phyloP scores from a whole-genome alignment of 73 alveolate species.

The Tetrahymena thermophila region DNA sequence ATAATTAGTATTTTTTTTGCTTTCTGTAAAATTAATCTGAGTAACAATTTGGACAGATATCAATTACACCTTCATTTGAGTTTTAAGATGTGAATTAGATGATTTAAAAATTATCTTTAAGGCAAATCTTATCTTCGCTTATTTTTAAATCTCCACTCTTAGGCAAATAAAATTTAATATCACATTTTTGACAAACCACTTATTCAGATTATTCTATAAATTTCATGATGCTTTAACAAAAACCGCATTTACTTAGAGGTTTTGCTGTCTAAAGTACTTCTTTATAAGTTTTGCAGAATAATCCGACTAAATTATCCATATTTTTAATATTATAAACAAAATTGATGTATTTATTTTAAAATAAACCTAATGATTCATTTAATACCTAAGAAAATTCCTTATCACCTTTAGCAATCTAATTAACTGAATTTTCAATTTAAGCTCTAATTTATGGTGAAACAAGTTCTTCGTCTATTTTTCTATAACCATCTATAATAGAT shows the following conservation, averaged over 20 bases:
- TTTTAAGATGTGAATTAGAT: background rate
- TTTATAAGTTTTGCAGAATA: background rate
- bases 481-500: constrained; percentile 94
- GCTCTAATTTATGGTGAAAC: constrained; percentile 95
- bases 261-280: background rate
- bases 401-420: constrained; percentile 87
- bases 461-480: constrained; percentile 95
- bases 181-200: constrained; percentile 7
- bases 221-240: background rate
- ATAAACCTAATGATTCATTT: constrained; percentile 79
- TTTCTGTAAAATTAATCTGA: background rate
- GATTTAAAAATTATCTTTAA: background rate
- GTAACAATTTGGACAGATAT: background rate
- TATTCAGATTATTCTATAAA: background rate
- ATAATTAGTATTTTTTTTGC: background rate
- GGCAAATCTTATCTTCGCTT: background rate
- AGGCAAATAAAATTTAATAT: background rate
- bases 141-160: background rate
- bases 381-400: constrained; percentile 78
- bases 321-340: constrained; percentile 55
- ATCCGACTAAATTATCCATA: background rate
- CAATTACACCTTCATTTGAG: background rate
- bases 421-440: constrained; percentile 87
- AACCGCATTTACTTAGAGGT: constrained; percentile 23
- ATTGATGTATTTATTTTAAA: constrained; percentile 80